Conservation (phyloP, 108 stramenopile species). For the Bacterosira constricta region DNA sequence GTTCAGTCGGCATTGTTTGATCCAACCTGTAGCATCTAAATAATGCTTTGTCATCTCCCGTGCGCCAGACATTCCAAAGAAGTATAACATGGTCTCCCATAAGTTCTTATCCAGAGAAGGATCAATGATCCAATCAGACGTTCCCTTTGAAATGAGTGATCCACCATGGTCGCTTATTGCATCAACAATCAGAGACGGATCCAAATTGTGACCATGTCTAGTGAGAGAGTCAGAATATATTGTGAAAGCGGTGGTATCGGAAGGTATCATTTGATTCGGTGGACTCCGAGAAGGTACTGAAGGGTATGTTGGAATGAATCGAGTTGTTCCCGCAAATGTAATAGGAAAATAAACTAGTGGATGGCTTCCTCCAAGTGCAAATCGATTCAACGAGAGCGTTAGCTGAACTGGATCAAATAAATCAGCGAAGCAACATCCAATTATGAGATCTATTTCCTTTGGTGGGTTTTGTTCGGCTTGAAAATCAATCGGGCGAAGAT, state of each 20-base stretch:
- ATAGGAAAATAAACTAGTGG: constrained; percentile 90
- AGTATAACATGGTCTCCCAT: constrained; percentile 88
- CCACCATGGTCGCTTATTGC: constrained; percentile 75
- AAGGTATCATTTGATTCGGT: constrained; percentile 54
- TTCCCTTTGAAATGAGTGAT: constrained; percentile 51
- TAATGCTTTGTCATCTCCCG: constrained; percentile 52
- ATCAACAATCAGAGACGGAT: constrained; percentile 54
- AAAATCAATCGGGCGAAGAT: constrained; percentile 64
- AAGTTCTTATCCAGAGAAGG: constrained; percentile 53
- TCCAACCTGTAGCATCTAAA: constrained; percentile 80
- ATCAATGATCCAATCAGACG: constrained; percentile 87
- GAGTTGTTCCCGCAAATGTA: constrained; percentile 85
- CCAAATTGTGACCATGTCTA: constrained; percentile 81
- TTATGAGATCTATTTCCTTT: constrained; percentile 66
- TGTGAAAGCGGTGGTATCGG: constrained; percentile 76
- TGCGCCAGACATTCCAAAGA: constrained; percentile 79
- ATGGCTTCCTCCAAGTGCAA: constrained; percentile 21
- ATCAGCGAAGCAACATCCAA: constrained; percentile 91
- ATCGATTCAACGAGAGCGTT: constrained; percentile 49
- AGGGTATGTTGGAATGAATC: constrained; percentile 54
- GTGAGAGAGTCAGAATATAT: constrained; percentile 77
- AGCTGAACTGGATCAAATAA: constrained; percentile 76
- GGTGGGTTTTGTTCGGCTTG: constrained; percentile 31
- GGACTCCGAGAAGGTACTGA: constrained; percentile 33
- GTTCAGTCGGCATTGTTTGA: constrained; percentile 53